phyloP scores from a whole-genome alignment of 1,284 basidiomycete species.

The Cerrena zonata region DNA sequence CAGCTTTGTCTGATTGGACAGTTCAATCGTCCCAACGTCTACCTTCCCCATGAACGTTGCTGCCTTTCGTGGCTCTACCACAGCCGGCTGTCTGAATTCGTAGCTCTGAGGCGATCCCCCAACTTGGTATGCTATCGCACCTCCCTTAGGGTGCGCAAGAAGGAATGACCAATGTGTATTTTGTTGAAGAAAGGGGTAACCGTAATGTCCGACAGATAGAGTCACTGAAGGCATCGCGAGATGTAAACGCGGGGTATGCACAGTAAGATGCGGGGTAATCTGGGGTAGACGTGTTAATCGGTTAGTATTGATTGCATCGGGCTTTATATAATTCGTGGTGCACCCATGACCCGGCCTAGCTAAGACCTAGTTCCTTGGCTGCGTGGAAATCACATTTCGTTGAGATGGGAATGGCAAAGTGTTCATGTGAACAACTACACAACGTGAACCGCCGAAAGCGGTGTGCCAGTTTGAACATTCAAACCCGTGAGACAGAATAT shows the following conservation, averaged over 20 bases:
- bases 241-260: neutral
- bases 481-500: too few relatives aligned
- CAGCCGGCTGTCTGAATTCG: neutral
- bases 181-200: neutral
- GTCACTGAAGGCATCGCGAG: neutral
- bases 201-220: neutral
- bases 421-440: too few relatives aligned
- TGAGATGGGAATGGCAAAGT: too few relatives aligned
- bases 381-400: neutral
- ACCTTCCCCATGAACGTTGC: conserved; percentile 1
- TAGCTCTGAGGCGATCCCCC: neutral
- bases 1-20: neutral
- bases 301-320: neutral
- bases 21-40: neutral
- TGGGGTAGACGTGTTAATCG: neutral
- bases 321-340: neutral
- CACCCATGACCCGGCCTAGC: neutral
- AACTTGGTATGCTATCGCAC: neutral
- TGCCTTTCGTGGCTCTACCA: neutral
- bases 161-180: neutral
- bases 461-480: too few relatives aligned
- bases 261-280: neutral
- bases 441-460: too few relatives aligned
- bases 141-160: neutral
- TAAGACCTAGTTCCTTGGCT: neutral